Evolutionary conservation across 2,329 filamentous ascomycete species (phyloP), one percentile per base, ranked within the genome.

Genomic region (Alternaria dauci): DNA sequence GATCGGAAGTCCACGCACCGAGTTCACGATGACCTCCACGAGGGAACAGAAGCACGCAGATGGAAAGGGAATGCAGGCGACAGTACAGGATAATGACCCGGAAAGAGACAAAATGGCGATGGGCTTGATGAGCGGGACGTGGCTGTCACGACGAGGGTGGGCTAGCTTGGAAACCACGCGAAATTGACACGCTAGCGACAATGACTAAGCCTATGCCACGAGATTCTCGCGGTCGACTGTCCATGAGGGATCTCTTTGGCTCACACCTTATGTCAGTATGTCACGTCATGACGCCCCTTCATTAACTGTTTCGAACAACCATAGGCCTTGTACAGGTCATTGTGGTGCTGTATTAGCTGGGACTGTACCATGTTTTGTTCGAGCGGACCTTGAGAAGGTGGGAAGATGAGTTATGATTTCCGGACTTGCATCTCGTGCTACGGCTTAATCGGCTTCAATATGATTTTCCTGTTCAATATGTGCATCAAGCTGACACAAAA

Each of bases 121-220:
- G 18, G 5, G 23, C 14, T 41, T 18, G 38, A 41, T 41, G 18
- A 41, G 38, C 18, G 18, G 6, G 11, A 41, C 9, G 20, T 41
- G 18, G 38, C 18, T 41, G 8, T 23, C 8, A 20, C 11, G 18
- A 23, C 38, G 18, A 41, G 9, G 20, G 18, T 18, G 38, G 18
- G 38, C 39, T 41, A 9, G 38, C 39, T 41, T 9, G 38, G 39
- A 23, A 14, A 36, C 43, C 28, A 55, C 44, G 43, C 52, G 44
- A 51, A 42, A 34, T 32, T 26, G 38, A 55, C 52, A 38, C 57
- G 52, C 57, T 44, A 44, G 32, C 25, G 1, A 30, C 20, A n/a
- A 38, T 44, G 30, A 36, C 43, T 55, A 46, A 44, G n/a, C 23
- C 30, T 12, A 11, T 11, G 25, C 43, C 25, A 38, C 20, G 9